Percentiles rank a stretch among this genome's conserved stretches.
phyloP scores from a whole-genome alignment of 257 asterid genomes.

The Fraxinus americana region DNA sequence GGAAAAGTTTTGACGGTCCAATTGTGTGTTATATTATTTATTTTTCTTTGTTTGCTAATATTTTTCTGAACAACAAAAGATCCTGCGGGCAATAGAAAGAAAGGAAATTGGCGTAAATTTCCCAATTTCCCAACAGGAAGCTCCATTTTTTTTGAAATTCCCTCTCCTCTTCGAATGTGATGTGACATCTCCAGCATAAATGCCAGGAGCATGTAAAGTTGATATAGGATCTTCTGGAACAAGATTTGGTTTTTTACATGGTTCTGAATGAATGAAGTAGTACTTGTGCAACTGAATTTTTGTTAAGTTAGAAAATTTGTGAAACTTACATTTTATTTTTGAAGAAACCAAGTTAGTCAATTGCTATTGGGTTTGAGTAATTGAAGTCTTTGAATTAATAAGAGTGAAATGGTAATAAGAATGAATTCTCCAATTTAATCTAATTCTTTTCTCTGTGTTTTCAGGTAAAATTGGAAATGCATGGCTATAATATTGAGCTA shows the following conservation, averaged over 20 bases:
- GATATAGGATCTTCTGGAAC: not conserved
- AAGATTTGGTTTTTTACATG: not conserved
- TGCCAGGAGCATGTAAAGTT: not conserved
- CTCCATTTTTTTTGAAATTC: not conserved
- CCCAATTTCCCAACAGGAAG: no score
- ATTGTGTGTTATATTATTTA: no score
- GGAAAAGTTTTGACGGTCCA: no score
- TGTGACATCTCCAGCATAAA: not conserved
- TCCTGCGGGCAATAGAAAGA: no score
- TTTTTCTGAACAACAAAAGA: no score
- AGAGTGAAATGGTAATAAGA: not conserved
- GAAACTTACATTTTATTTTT: not conserved
- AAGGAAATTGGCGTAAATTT: no score
- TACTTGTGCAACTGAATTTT: not conserved
- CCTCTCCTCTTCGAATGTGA: not conserved
- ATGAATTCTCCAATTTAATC: not conserved
- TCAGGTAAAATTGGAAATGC: no score
- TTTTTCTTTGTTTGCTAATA: no score
- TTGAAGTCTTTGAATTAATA: not conserved
- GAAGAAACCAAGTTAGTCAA: not conserved
- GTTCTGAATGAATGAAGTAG: not conserved
- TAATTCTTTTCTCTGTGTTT: not conserved
- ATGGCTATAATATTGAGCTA: no score
- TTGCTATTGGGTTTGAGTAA: not conserved
- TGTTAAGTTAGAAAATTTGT: not conserved